A percentile compares a stretch with the other conserved stretches of the same genome.
phyloP scores from a whole-genome alignment of 192 early-diverging fungal species.

The Coemansia javaensis region DNA sequence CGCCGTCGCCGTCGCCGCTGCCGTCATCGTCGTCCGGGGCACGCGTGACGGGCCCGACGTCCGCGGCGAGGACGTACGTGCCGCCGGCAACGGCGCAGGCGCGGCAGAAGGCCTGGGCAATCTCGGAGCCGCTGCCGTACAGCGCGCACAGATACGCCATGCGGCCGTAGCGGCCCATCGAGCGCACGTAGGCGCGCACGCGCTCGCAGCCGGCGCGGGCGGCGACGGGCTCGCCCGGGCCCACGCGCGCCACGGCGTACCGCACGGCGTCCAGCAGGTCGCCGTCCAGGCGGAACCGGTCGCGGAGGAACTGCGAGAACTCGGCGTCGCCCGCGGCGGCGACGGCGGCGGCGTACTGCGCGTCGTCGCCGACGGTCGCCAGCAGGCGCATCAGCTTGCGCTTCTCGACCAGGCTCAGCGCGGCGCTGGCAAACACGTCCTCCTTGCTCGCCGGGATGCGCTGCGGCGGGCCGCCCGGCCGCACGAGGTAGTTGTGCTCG shows the following conservation, averaged over 20 bases:
- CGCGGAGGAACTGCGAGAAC: conserved; percentile 44
- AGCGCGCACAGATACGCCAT: conserved; percentile 76
- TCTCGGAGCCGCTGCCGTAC: conserved; percentile 86
- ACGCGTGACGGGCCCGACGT: conserved; percentile 21
- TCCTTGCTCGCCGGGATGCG: conserved; percentile 85
- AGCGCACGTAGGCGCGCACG: conserved; percentile 62
- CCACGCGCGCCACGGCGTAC: conserved; percentile 56
- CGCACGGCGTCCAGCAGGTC: conserved; percentile 60
- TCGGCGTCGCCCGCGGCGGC: conserved; percentile 19
- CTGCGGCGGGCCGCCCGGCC: conserved; percentile 45
- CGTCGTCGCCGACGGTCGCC: conserved; percentile 56
- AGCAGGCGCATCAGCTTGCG: conserved; percentile 87
- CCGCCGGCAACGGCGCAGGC: conserved; percentile 88
- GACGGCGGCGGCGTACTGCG: conserved; percentile 1
- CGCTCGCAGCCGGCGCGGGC: conserved; percentile 63
- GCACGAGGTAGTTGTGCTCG: conserved; percentile 60
- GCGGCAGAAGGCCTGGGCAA: conserved; percentile 87
- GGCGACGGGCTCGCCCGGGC: conserved; percentile 13
- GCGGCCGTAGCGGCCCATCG: conserved; percentile 81
- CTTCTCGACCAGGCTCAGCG: conserved; percentile 77
- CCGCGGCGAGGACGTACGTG: conserved; percentile 73
- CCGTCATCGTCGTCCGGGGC: not conserved
- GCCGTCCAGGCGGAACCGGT: conserved; percentile 58
- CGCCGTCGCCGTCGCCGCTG: conserved; percentile 14
- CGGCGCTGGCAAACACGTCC: conserved; percentile 80